phyloP scores from a whole-genome alignment of 495 filamentous ascomycete genomes.

The Clohesyomyces aquaticus region DNA sequence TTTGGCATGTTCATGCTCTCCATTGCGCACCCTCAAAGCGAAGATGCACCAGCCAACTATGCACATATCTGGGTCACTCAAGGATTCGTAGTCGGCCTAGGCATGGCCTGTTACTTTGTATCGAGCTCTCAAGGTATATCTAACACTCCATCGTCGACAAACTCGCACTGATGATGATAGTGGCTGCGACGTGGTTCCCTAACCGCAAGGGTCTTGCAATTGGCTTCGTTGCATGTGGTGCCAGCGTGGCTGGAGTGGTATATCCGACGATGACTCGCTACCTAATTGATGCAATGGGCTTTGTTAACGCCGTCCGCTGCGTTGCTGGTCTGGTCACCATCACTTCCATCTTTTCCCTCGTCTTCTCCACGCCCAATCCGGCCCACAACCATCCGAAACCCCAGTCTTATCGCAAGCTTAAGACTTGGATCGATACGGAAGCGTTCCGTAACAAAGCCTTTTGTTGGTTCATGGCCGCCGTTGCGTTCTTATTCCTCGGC shows the following conservation, averaged over 20 bases:
- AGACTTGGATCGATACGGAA: slow-evolving; percentile 45
- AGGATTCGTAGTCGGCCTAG: slow-evolving; percentile 48
- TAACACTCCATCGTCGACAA: not conserved
- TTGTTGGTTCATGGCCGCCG: slow-evolving; percentile 43
- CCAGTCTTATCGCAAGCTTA: slow-evolving; percentile 26
- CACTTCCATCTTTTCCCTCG: slow-evolving; percentile 43
- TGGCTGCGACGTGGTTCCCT: slow-evolving; percentile 50
- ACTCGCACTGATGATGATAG: slow-evolving; percentile 30
- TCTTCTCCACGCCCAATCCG: slow-evolving; percentile 47
- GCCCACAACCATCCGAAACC: slow-evolving; percentile 35
- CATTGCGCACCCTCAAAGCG: slow-evolving; percentile 36
- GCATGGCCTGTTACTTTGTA: slow-evolving; percentile 54
- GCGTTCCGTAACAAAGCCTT: slow-evolving; percentile 47
- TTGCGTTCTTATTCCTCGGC: slow-evolving; percentile 50
- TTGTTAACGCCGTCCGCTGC: slow-evolving; percentile 43
- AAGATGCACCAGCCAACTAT: slow-evolving; percentile 42
- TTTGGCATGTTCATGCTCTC: slow-evolving; percentile 48
- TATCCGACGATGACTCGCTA: slow-evolving; percentile 49
- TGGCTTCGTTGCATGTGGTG: slow-evolving; percentile 52
- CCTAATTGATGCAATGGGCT: slow-evolving; percentile 44
- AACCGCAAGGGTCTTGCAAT: slow-evolving; percentile 48
- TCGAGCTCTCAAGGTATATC: slow-evolving; percentile 50
- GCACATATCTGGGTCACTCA: slow-evolving; percentile 47
- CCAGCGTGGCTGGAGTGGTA: slow-evolving; percentile 47
- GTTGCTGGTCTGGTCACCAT: slow-evolving; percentile 42